Conservation (phyloP, 345 rosid genomes). For the Eucalyptus pauciflora region DNA sequence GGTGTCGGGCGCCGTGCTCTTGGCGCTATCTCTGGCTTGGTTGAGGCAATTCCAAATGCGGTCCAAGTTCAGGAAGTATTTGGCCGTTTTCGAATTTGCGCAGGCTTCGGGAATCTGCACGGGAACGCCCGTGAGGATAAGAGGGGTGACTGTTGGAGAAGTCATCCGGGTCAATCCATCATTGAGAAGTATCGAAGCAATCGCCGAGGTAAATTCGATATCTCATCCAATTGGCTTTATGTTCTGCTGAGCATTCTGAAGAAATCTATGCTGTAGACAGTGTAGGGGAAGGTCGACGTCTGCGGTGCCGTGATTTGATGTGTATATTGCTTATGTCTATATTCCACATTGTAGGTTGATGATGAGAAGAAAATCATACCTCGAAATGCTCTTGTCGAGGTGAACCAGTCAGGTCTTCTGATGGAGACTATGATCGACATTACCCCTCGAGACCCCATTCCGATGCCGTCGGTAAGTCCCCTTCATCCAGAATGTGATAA, state of each 20-base stretch:
- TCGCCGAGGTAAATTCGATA: constrained; percentile 60
- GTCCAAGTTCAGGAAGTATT: constrained; percentile 73
- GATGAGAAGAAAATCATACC: constrained; percentile 94
- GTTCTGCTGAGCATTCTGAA: not conserved
- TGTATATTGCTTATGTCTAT: not conserved
- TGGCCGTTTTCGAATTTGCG: constrained; percentile 69
- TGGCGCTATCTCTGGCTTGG: constrained; percentile 92
- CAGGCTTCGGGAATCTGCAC: constrained; percentile 89
- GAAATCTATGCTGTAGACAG: not conserved
- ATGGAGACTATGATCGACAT: constrained; percentile 96
- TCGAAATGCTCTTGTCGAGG: constrained; percentile 77
- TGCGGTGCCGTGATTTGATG: not conserved
- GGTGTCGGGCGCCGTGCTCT: constrained; percentile 73
- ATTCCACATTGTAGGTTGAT: constrained; percentile 48
- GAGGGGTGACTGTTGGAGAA: constrained; percentile 92
- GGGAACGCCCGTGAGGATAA: constrained; percentile 90
- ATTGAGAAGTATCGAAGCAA: constrained; percentile 77
- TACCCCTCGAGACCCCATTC: constrained; percentile 83
- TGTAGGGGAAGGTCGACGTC: not conserved
- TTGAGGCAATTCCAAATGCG: constrained; percentile 73
- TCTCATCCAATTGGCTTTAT: not conserved
- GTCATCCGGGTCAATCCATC: constrained; percentile 89
- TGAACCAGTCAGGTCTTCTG: constrained; percentile 96
- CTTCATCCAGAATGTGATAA: constrained; percentile 60
- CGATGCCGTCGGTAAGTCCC: constrained; percentile 73